Base-by-base conservation (phyloP, 495 filamentous ascomycete species). In the Pyrenopolyporus hunteri region DNA sequence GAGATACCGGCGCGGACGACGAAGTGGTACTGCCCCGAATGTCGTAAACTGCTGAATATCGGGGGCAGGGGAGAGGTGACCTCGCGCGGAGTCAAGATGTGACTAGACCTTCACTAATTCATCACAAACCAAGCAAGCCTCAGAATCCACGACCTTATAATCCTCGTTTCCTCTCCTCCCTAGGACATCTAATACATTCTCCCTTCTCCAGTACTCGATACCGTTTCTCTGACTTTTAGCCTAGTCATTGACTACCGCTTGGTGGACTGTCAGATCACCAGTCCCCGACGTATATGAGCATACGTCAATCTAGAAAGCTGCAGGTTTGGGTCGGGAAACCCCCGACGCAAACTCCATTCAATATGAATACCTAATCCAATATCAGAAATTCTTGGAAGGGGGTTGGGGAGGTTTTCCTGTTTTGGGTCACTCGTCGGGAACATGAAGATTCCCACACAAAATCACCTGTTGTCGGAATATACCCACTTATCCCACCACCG, bases 1-100 rank as follows among this genome's bases (percentile, higher is more conserved):
- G 88, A 90, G 45, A 84, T 88, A 49, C 93, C 90, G 19, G 82
- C 84, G 7, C 81, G 90, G 16, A 88, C 88, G 45, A 88, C 86
- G 8, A 95, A 95, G 78, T 98, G 93, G 93, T 98, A 92, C 69
- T 97, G 93, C 72, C 93, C 93, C 4, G 88, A 92, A 8, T 97
- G 92, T 68, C 82, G 89, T 25, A 77, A 85, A 45, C 79, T 83
- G 56, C 80, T 92, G 29, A 83, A 85, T 39, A 88, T 83, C 46
- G 82, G 81, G 31, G 79, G 80, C 69, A 80, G 78, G 63, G 82
- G 82, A 13, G 80, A 83, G 54, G 78, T 83, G 28, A 83, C 62
- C 53, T 79, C 82, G 0, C 72, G 81, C 35, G 81, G 81, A 6
- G 73, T 80, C 9, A 84, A 74, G 72, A 79, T 76, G 49, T 80